Base-by-base conservation (phyloP, 441 rosid species). In the Metrosideros polymorpha region DNA sequence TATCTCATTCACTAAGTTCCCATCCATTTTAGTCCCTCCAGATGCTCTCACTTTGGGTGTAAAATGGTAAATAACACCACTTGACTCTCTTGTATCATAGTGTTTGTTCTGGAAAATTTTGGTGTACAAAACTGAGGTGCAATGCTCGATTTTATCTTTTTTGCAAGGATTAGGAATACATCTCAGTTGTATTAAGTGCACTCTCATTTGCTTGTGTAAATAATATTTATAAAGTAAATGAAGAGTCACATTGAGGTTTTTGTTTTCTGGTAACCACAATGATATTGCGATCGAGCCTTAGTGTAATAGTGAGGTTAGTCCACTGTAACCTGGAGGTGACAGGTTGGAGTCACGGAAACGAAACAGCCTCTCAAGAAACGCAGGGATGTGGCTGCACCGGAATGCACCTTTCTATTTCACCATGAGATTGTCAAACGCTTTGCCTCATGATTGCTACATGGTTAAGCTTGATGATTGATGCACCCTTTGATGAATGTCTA, bases 31-130 rank as follows among this genome's bases (percentile, higher is more conserved):
- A 59, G 94, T 91, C 85, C 98, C 96, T 88, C 91, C 94, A 15
- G 98, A 96, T 89, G 93, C 98, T 63, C 90, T 96, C 86, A 96
- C 98, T 45, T 92, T 96, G 87, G 98, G 91, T 89, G 92, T 96
- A 85, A 96, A 93, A 91, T 96, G 98, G 98, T 95, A 93, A 54
- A 83, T 35, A 24, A 30, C n/a, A 19, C 43, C 45, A 71, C 79
- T 71, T 22, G 47, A 43, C 79, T 71, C 84, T 66, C 86, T 88
- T 90, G 94, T 91, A 89, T 88, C 53, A 88, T 90, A 89, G 43
- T 75, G 45, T 71, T 71, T 71, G 49, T 83, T 50, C 84, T 52
- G 45, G 61, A 50, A 54, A 54, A 9, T 83, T 83, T 83, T 83
- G 55, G 25, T 47, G 84, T 83, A 83, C 5, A n/a, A 83, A 30